A percentile compares a stretch with the other conserved stretches of the same genome.
phyloP scores from a whole-genome alignment of 1,284 basidiomycete species.

The Farysia itapuensis region DNA sequence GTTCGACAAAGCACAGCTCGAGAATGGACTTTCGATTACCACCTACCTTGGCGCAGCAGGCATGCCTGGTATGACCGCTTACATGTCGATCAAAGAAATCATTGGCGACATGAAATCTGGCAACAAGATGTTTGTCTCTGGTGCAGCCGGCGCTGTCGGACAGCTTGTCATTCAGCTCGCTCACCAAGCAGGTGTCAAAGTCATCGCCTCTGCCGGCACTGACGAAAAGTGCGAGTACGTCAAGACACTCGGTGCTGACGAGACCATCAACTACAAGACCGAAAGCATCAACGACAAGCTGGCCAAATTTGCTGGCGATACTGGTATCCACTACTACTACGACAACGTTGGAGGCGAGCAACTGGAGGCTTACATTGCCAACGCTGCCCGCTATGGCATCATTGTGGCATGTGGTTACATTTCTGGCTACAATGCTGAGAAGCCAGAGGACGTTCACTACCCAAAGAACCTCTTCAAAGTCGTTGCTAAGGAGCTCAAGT shows the following conservation, averaged over 20 bases:
- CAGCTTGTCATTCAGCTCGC: slow-evolving; percentile 65
- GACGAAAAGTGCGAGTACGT: slow-evolving; percentile 81
- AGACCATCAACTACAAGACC: slow-evolving; percentile 82
- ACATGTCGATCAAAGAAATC: slow-evolving; percentile 47
- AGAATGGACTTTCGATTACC: slow-evolving; percentile 26
- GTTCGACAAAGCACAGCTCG: slow-evolving; percentile 10
- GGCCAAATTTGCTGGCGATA: slow-evolving; percentile 29
- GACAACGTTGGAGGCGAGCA: slow-evolving; percentile 48
- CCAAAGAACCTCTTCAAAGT: slow-evolving; percentile 44
- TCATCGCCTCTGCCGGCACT: slow-evolving; percentile 79
- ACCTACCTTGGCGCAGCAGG: slow-evolving; percentile 59
- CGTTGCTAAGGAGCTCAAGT: slow-evolving; percentile 32
- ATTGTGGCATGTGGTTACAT: slow-evolving; percentile 43
- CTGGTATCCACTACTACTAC: slow-evolving; percentile 40
- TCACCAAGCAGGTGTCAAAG: slow-evolving; percentile 65
- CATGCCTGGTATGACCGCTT: slow-evolving; percentile 59
- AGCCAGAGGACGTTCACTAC: slow-evolving; percentile 30
- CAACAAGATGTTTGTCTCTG: slow-evolving; percentile 48
- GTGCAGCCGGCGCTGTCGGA: slow-evolving; percentile 50
- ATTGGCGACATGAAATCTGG: slow-evolving; percentile 40
- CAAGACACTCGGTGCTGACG: slow-evolving; percentile 79
- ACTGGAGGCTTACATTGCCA: slow-evolving; percentile 35
- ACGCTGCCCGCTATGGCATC: slow-evolving; percentile 36
- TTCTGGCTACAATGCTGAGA: slow-evolving; percentile 36
- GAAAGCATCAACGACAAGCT: slow-evolving; percentile 62